Base-by-base conservation (phyloP, 768 basidiomycete species). In the Dioszegia hungarica region DNA sequence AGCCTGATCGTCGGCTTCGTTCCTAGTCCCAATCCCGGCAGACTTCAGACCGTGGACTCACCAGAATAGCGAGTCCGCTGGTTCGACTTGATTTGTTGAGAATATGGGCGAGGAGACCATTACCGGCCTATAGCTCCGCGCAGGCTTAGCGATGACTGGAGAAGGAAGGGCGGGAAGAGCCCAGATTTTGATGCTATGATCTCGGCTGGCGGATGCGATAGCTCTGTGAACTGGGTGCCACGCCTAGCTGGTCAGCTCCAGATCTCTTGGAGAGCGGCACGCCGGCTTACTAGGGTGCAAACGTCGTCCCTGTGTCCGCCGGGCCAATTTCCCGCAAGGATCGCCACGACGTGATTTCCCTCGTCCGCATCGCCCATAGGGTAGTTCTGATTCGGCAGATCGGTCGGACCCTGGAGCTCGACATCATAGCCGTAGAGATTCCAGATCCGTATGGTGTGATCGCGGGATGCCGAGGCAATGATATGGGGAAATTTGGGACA, bases 361-460 rank as follows among this genome's bases (percentile, higher is more conserved):
- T 64, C 62, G 24, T 64, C 62, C 20, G 62, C 62, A 19, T 54
- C 25, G 15, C 44, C 62, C 56, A 60, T 56, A 3, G 62, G 55
- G 27, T 60, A 64, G 28, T 60, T 57, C 28, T 45, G 14, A 24
- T 37, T 48, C 8, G 12, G 34, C 10, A 31, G 39, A 3, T 46
- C 44, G 3, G 10, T 24, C 15, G 9, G 12, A n/a, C n/a, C n/a
- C 4, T 19, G 19, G 3, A 19, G 9, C 10, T 27, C 45, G 15
- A 25, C 15, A 14, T 56, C 54, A 8, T 38, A 15, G 1, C 65
- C 68, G 14, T 63, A 46, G 17, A 74, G 59, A 47, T 68, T 70
- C 73, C 73, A 74, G 11, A 74, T 56, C 20, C 73, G 52, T 10
- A 49, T 47, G 19, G 73, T 68, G n/a, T 59, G 60, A 54, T 74